Evolutionary conservation across 2,329 filamentous ascomycete genomes (phyloP).

Genomic region (Hypoxylon sp.): DNA sequence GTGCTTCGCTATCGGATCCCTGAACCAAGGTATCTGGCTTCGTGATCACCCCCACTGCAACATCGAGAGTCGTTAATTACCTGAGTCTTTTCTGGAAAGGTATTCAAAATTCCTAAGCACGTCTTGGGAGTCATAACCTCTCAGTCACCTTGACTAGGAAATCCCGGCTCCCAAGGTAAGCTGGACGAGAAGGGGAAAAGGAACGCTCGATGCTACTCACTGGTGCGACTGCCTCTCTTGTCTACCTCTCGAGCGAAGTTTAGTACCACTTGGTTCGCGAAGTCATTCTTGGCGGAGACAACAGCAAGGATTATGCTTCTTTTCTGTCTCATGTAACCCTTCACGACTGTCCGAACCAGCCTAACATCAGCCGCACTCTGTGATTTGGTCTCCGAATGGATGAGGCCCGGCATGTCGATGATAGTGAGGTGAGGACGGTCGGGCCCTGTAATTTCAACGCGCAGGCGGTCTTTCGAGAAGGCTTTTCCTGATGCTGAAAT

Average conservation of each 20-base stretch:
- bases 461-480: slow-evolving; percentile 64
- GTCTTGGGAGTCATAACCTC: background rate
- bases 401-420: slow-evolving; percentile 72
- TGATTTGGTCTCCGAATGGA: slow-evolving; percentile 63
- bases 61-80: background rate
- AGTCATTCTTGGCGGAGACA: slow-evolving; percentile 70
- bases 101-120: background rate
- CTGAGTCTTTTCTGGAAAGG: background rate
- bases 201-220: background rate
- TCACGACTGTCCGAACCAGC: slow-evolving; percentile 64
- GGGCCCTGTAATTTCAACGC: slow-evolving; percentile 65
- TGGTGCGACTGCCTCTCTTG: slow-evolving; percentile 59
- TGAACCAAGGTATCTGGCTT: slow-evolving; percentile 61
- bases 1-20: slow-evolving; percentile 59
- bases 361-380: slow-evolving; percentile 62
- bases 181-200: background rate
- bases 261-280: slow-evolving; percentile 71
- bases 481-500: slow-evolving; percentile 55
- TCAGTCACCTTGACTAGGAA: background rate
- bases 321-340: slow-evolving; percentile 68
- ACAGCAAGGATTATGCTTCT: slow-evolving; percentile 74
- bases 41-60: slow-evolving; percentile 63
- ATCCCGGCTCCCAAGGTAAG: background rate
- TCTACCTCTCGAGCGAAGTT: slow-evolving; percentile 60
- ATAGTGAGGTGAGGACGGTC: slow-evolving; percentile 68